Percentiles rank a stretch among this genome's conserved stretches.
phyloP scores from a whole-genome alignment of 345 rosid species.

The Syzygium jambos region DNA sequence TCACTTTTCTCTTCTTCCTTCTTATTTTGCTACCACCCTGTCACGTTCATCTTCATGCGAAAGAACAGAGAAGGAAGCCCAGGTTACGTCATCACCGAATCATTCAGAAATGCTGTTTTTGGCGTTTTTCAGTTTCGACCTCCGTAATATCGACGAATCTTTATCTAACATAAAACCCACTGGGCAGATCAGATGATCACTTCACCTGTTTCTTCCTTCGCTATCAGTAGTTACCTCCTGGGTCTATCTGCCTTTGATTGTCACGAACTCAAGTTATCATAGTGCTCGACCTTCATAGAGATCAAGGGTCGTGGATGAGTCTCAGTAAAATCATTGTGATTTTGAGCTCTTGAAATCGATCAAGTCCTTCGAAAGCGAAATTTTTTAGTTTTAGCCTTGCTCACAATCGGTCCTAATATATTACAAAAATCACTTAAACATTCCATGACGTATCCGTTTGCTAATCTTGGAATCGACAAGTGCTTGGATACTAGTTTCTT shows the following conservation, averaged over 20 bases:
- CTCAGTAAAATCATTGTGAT: background rate
- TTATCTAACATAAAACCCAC: background rate
- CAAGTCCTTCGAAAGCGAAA: too few relatives aligned
- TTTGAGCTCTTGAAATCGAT: background rate
- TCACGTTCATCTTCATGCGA: background rate
- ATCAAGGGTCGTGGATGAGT: background rate
- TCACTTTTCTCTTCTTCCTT: background rate
- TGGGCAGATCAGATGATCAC: background rate
- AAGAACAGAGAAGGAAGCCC: background rate
- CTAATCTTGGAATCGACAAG: too few relatives aligned
- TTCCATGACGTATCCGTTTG: too few relatives aligned
- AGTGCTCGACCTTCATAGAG: background rate
- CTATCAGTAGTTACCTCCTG: background rate
- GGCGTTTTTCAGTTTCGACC: background rate
- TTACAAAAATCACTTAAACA: too few relatives aligned
- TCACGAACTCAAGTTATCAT: background rate
- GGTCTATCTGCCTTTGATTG: background rate
- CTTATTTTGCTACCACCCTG: too few relatives aligned
- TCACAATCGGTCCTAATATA: too few relatives aligned
- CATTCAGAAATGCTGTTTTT: background rate
- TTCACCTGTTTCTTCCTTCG: background rate
- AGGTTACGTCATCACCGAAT: too few relatives aligned
- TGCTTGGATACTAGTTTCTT: too few relatives aligned
- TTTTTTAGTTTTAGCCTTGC: too few relatives aligned
- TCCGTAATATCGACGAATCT: background rate